Percentiles rank a stretch among this genome's conserved stretches.
These are phyloP conservation scores for Penicillium sp. DNA, from an alignment of 2,329 filamentous ascomycete species.

Conservation along the genomic window DNA sequence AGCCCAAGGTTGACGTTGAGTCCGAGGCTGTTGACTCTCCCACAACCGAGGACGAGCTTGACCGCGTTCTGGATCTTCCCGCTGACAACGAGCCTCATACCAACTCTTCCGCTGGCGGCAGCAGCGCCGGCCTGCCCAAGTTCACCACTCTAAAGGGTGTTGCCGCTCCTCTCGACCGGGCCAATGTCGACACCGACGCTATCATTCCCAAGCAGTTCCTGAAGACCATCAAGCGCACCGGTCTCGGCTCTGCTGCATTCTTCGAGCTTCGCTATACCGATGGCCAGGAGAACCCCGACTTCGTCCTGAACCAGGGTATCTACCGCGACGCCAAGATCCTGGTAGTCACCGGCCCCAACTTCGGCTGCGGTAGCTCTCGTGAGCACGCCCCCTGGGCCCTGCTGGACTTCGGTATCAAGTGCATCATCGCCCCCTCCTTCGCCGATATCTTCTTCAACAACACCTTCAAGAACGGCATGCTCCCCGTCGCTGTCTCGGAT, in stretches of 20 bases:
- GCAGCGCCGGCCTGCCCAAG: constrained; percentile 68
- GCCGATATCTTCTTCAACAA: constrained; percentile 99
- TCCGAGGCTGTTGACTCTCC: constrained; percentile 57
- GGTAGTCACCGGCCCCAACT: constrained; percentile 87
- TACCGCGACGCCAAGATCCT: constrained; percentile 84
- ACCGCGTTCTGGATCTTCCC: constrained; percentile 60
- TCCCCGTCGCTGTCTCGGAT: constrained; percentile 75
- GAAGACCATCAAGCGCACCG: constrained; percentile 98
- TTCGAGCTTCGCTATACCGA: constrained; percentile 77
- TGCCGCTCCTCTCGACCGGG: constrained; percentile 79
- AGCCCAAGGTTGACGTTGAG: constrained; percentile 58
- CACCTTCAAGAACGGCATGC: constrained; percentile 99
- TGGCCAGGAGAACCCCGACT: constrained; percentile 71
- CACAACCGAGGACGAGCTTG: constrained; percentile 61
- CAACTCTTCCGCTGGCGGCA: constrained; percentile 52
- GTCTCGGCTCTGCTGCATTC: constrained; percentile 85
- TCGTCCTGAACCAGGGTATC: constrained; percentile 85
- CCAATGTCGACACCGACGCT: constrained; percentile 97
- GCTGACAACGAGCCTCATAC: constrained; percentile 64
- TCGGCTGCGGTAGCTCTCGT: constrained; percentile 87
- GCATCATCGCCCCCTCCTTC: constrained; percentile 82
- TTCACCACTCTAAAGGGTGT: constrained; percentile 83
- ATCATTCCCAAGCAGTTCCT: constrained; percentile 99
- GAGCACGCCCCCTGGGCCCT: constrained; percentile 98
- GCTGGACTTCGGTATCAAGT: constrained; percentile 93